Evolutionary conservation across 2,329 filamentous ascomycete genomes (phyloP), one percentile per base, ranked within the genome.

Genomic region (Colletotrichum tamarilloi): DNA sequence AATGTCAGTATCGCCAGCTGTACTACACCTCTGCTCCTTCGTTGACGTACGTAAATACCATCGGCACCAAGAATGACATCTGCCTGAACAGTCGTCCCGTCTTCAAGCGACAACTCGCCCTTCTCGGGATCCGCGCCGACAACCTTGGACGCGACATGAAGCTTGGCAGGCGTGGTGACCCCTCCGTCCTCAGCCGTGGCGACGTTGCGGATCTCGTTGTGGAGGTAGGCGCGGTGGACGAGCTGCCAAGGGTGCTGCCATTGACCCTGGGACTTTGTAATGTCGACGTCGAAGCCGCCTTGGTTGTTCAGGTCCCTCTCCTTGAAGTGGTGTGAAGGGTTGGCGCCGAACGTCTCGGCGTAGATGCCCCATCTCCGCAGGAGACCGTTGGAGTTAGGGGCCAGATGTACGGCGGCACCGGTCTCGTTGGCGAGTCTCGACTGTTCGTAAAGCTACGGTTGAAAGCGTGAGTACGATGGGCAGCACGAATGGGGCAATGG

Each of bases 321-420:
- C 0, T 81, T 82, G 57, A 74, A 67, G 55, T 72, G 35, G 0
- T 38, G 4, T 11, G 79, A 79, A 1, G 65, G 59, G 59, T 77
- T 80, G 11, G 80, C 84, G 4, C 84, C 84, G 49, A 85, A 81
- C 0, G 74, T 74, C 75, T 85, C 83, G 5, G 82, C 81, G 1
- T 76, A 76, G 22, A 86, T 79, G 2, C 83, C 84, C 74, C 82
- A 81, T 57, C 79, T 78, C 7, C 81, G 80, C 12, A 93, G 81
- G 2, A 92, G 79, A 0, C 89, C 88, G 78, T 91, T 91, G 2
- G 86, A 82, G 76, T 93, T 93, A 0, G 91, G 90, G 0, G 88
- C 86, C 5, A 92, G 78, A 76, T 92, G 90, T n/a, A 92, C 85
- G 0, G 90, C 90, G 3, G 91, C 90, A 0, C 90, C 91, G 1